phyloP scores from a whole-genome alignment of 2,329 filamentous ascomycete genomes.

The Paradendryphiella salina region DNA sequence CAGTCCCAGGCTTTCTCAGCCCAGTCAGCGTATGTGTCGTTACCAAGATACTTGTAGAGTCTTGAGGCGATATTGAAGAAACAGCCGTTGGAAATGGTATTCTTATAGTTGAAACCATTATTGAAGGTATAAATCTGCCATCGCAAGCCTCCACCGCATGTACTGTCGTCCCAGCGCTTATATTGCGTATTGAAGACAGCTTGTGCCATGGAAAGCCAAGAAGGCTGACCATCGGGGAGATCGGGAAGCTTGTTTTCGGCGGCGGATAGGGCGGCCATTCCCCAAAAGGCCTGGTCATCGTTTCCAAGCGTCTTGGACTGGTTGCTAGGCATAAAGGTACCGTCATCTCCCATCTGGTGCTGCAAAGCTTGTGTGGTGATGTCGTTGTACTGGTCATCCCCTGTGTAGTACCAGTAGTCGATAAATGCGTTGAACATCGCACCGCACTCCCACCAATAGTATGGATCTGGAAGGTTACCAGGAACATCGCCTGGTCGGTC shows the following conservation, averaged over 20 bases:
- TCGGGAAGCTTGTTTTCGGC: slow-evolving; percentile 57
- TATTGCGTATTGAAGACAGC: slow-evolving; percentile 76
- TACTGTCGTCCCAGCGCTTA: slow-evolving; percentile 67
- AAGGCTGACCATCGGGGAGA: slow-evolving; percentile 55
- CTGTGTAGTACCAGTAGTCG: slow-evolving; percentile 51
- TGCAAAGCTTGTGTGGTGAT: slow-evolving; percentile 62
- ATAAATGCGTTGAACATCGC: slow-evolving; percentile 48
- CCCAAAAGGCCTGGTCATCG: slow-evolving; percentile 64
- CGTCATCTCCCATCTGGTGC: slow-evolving; percentile 71
- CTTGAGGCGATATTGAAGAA: slow-evolving; percentile 82
- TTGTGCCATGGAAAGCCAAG: slow-evolving; percentile 68
- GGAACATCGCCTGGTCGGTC: slow-evolving; percentile 63
- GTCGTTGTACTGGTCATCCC: slow-evolving; percentile 46
- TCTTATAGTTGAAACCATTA: slow-evolving; percentile 79
- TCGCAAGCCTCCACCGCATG: slow-evolving; percentile 71
- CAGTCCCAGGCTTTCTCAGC: slow-evolving; percentile 66
- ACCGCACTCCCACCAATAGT: slow-evolving; percentile 52
- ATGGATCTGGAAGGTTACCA: slow-evolving; percentile 56
- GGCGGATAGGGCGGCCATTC: slow-evolving; percentile 61
- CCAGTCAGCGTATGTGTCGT: slow-evolving; percentile 61
- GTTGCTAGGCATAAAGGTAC: slow-evolving; percentile 77
- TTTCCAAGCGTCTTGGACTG: slow-evolving; percentile 62
- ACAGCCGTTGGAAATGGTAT: slow-evolving; percentile 76
- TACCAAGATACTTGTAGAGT: slow-evolving; percentile 69
- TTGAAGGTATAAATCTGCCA: slow-evolving; percentile 84